Evolutionary conservation across 306 rosid species (phyloP), one percentile per base, ranked within the genome.

Genomic region (Acacia melanoxylon): DNA sequence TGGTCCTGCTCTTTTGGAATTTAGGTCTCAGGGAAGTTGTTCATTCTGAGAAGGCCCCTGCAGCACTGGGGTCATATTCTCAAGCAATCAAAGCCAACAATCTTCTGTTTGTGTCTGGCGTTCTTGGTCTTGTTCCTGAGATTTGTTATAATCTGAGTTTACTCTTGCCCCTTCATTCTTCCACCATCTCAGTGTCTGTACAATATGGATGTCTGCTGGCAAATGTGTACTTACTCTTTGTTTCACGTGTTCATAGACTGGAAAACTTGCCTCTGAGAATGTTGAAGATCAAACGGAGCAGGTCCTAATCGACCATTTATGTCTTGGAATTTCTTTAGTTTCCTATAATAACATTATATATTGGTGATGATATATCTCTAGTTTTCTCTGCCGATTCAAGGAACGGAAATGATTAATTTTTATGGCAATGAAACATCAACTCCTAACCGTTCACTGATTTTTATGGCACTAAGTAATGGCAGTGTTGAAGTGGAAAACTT

Each of bases 251-350:
- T 83, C 22, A 24, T 85, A 95, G 99, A 91, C 97, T 0, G 99
- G 99, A 79, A 93, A 95, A 75, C 93, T 95, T 61, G 73, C 89
- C 71, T 95, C 99, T 1, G 94, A 92, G 48, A 70, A 84, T 82
- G 91, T 95, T 81, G 98, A 91, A 87, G 97, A 78, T 82, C 98
- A 95, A 87, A 92, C 99, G 9, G 99, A 91, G 89, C 99, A 95
- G 98, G 99, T 92, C 86, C 51, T 63, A 48, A 48, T 76, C 68
- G 45, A 41, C 48, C 65, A 68, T 59, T 67, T 16, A 15, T 72
- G 59, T 17, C 48, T 77, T 63, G 20, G 35, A 11, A 45, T 61
- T 61, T 80, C 4, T 3, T 42, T 65, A 45, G 19, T 3, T 52
- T 49, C 20, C 56, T 49, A 15, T 15, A 49, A 49, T 49, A 15